Evolutionary conservation across 495 filamentous ascomycete genomes (phyloP), one percentile per base, ranked within the genome.

Genomic region (Amniculicola lignicola): DNA sequence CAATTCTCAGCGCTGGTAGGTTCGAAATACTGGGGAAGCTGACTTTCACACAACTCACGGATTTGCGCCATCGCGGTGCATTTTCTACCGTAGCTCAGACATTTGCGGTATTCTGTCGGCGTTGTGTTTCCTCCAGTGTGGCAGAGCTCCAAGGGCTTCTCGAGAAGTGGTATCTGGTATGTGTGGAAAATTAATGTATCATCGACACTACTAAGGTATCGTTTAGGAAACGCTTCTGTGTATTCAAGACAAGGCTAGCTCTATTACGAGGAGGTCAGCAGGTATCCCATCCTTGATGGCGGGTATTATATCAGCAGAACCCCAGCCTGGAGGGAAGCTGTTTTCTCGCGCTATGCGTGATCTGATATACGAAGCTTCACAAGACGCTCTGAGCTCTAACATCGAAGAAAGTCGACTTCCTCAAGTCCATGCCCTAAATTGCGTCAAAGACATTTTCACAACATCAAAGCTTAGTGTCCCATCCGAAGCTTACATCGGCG

Each of bases 391-490:
- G 44, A 66, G 69, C 27, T 66, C 72, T n/a, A 65, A 77, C 22
- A 79, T 79, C 1, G 82, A 89, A 47, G 62, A 69, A 27, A 62
- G 59, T 18, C 63, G 62, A 2, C 69, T 97, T 12, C 86, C 90
- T 12, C 93, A 96, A 71, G 93, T 97, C 1, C 93, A 98, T 64
- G 89, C 92, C 0, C 76, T 96, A 58, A 98, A 98, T 59, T 95
- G 85, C 57, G 70, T 97, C 38, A 89, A 91, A 65, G 87, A 90
- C 48, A 83, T 93, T 4, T 93, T 96, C 66, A 87, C 81, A 28
- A 89, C 85, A 62, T 85, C 87, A 4, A 79, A 80, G 18, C 75
- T 96, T 11, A 83, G 82, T 9, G 69, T 71, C 18, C 63, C 68
- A 31, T 82, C 86, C 0, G 87, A 91, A 54, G 70, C 67, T 1